Base-by-base conservation (phyloP, 306 rosid genomes). In the Datisca glomerata region DNA sequence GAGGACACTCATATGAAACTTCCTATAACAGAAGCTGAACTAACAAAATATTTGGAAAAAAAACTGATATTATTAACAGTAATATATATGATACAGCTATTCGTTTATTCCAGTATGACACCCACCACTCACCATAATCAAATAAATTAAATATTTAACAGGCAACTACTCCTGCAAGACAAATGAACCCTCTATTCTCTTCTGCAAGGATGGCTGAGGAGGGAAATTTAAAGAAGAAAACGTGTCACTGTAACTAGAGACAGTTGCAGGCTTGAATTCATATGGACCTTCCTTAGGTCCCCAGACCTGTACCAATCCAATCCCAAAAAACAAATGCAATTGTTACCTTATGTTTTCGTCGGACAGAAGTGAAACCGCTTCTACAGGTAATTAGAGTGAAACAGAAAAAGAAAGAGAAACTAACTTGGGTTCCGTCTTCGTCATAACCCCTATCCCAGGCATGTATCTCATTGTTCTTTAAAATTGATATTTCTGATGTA, bases 401-500 rank as follows among this genome's bases (percentile, higher is more conserved):
- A n/a, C n/a, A n/a, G n/a, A n/a, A n/a, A n/a, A n/a, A 4, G 15
- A 8, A 37, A 12, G 19, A 15, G 13, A 35, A 53, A 61, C 83
- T 53, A 32, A 84, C 98, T 65, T 91, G 96, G 67, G 68, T 84
- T 68, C 96, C 94, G 15, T 80, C 69, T 1, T 71, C 92, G 29
- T 80, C 95, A 20, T 56, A 80, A 55, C 94, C 96, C 67, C 96
- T 71, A 47, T 84, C 98, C 98, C 98, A 91, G 21, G 72, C 57
- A 35, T 91, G 98, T 43, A 91, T 72, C 74, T 91, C 98, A 53
- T 78, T 91, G 50, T 80, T 91, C 65, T 81, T 91, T 78, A 84
- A 60, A 55, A 91, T 43, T 38, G 94, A 53, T 46, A 91, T 70
- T 62, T 91, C 94, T 2, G 96, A 72, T 18, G 94, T 72, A 67